Conservation (phyloP, 2,329 filamentous ascomycete species). For the Pseudogymnoascus sp. region DNA sequence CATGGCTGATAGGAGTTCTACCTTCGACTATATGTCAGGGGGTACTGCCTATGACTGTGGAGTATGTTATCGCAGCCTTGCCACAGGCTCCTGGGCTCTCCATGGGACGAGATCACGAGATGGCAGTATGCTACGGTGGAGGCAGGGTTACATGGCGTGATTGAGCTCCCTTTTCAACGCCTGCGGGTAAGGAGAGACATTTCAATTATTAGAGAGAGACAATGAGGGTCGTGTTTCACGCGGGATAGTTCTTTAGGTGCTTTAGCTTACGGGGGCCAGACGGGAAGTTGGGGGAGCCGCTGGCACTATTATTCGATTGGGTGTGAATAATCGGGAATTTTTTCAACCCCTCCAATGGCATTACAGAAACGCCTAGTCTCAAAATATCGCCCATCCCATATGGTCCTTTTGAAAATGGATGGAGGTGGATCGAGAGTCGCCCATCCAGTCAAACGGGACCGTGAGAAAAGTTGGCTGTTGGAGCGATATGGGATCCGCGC, state of each 20-base stretch:
- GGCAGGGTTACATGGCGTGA: not conserved
- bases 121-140: not conserved
- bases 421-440: not conserved
- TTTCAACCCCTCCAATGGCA: not conserved
- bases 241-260: constrained; percentile 1
- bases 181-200: constrained; percentile 4
- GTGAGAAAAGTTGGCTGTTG: not conserved
- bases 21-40: not conserved
- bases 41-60: not conserved
- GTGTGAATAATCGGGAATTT: constrained; percentile 1
- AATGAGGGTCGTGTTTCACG: not conserved
- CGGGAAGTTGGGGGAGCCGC: constrained; percentile 3
- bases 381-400: not conserved
- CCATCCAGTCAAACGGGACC: constrained; percentile 6
- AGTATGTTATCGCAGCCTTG: not conserved
- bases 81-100: constrained; percentile 1
- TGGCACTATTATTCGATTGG: not conserved
- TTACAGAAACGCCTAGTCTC: not conserved
- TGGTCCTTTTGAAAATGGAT: not conserved
- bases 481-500: not conserved
- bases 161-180: constrained; percentile 1
- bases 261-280: constrained; percentile 1
- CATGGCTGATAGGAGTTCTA: constrained; percentile 2
- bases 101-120: constrained; percentile 6
- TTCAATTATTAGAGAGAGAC: not conserved